phyloP scores from a whole-genome alignment of 208 protist genomes.

The Wallacemonas sp. region DNA sequence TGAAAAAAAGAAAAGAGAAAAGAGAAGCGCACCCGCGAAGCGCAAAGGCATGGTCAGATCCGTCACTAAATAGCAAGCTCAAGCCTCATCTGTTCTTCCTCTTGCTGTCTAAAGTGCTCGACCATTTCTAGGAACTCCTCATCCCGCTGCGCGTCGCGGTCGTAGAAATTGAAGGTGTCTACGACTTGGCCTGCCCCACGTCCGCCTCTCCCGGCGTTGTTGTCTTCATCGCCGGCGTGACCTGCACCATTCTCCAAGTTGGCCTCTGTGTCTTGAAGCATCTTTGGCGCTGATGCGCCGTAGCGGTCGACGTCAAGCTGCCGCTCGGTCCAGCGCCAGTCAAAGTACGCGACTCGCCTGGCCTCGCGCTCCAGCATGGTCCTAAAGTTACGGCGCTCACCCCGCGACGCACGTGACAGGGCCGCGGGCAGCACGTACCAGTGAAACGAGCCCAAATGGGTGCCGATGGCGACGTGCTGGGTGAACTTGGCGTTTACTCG shows the following conservation, averaged over 20 bases:
- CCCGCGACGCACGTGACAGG: slow-evolving; percentile 76
- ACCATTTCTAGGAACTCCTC: slow-evolving; percentile 73
- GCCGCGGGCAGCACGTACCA: slow-evolving; percentile 82
- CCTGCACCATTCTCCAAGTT: not conserved
- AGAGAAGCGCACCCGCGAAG: not conserved
- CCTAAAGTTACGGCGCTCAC: slow-evolving; percentile 78
- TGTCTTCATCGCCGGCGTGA: not conserved
- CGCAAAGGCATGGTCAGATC: not conserved
- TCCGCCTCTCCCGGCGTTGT: not conserved
- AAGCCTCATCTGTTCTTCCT: slow-evolving; percentile 48
- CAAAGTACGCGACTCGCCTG: slow-evolving; percentile 83
- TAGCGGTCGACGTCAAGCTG: slow-evolving; percentile 79
- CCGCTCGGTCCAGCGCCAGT: slow-evolving; percentile 81
- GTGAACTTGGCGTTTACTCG: slow-evolving; percentile 39
- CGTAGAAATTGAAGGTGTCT: slow-evolving; percentile 57
- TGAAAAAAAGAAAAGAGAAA: not conserved
- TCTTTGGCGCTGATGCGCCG: slow-evolving; percentile 48
- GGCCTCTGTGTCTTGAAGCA: slow-evolving; percentile 23
- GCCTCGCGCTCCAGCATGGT: slow-evolving; percentile 89
- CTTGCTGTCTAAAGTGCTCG: slow-evolving; percentile 42
- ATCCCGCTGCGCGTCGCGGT: slow-evolving; percentile 59
- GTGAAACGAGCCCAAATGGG: slow-evolving; percentile 84
- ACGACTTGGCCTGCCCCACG: not conserved
- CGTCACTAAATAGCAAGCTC: slow-evolving; percentile 19
- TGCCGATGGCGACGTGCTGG: slow-evolving; percentile 89